Conservation (phyloP, 1,139 yeast genomes). For the Sugiyamaella pinicola region DNA sequence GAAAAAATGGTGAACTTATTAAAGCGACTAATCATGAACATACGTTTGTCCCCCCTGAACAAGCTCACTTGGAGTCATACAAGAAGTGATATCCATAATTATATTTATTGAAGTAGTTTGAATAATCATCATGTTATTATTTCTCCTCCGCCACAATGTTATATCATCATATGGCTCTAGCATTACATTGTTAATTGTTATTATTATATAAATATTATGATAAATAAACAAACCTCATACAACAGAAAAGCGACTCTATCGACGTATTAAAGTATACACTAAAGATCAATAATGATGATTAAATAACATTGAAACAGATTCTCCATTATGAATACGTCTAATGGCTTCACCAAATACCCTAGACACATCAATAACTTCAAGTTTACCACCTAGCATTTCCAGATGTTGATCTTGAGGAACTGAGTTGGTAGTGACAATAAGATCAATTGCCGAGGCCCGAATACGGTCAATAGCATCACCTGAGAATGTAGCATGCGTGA, state of each 20-base stretch:
- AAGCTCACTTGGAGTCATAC: slow-evolving; percentile 50
- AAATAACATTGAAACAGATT: slow-evolving; percentile 88
- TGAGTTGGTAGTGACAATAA: slow-evolving; percentile 86
- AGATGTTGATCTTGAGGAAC: slow-evolving; percentile 76
- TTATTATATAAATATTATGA: slow-evolving; percentile 16
- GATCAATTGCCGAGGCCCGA: slow-evolving; percentile 70
- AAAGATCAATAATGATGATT: slow-evolving; percentile 52
- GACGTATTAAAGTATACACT: not conserved
- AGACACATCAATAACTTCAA: slow-evolving; percentile 86
- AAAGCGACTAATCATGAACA: slow-evolving; percentile 59
- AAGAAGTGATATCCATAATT: slow-evolving; percentile 33
- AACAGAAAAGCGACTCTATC: not conserved
- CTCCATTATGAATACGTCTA: slow-evolving; percentile 95
- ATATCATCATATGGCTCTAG: not conserved
- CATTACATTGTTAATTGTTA: not conserved
- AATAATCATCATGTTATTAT: slow-evolving; percentile 5
- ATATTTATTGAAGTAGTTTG: slow-evolving; percentile 16
- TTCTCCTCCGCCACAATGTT: no score
- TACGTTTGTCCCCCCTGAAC: slow-evolving; percentile 55
- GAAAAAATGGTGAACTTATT: slow-evolving; percentile 48
- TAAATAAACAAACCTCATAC: not conserved
- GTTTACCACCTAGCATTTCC: slow-evolving; percentile 54
- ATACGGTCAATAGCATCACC: slow-evolving; percentile 87
- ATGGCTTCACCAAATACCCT: slow-evolving; percentile 91
- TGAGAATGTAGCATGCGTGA: slow-evolving; percentile 90